Base-by-base conservation (phyloP, 2,329 filamentous ascomycete genomes). In the Macrophomina pseudophaseolina region DNA sequence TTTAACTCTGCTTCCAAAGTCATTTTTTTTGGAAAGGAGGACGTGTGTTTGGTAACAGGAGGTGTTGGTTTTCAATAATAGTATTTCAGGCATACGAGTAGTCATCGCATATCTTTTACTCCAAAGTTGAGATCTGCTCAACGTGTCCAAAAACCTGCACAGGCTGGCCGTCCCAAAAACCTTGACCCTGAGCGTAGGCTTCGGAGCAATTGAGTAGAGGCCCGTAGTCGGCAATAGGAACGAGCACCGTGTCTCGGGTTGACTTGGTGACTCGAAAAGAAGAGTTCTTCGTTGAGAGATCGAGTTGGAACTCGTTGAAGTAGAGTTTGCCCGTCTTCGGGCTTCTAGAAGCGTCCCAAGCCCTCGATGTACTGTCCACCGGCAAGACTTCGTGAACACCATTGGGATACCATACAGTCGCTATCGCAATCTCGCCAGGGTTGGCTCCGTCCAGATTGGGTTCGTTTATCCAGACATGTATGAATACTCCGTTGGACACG, bases 101-200 rank as follows among this genome's bases (percentile, higher is more conserved):
- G 23, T 23, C 23, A 23, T 23, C 23, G 23, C 23, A 23, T 23
- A 28, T 48, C 14, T n/a, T 23, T 51, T 30, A 51, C 8, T 28
- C 49, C 49, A 52, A 32, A 32, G 49, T 52, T 5, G 49, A 52
- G 12, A 52, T 52, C 28, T 52, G 49, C n/a, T 52, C 49, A 9
- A 52, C 8, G 23, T 52, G 49, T 4, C 49, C 49, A 7, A 32
- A 52, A 16, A 33, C 12, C 28, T 52, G 8, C 9, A 52, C 49
- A 14, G 23, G 23, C 23, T 52, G 11, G 3, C 49, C 49, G 4
- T 52, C 28, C 49, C 49, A 52, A 4, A 28, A 32, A 4, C 49
- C 49, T 6, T 33, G 7, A 16, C 49, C 49, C 49, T 52, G 49
- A 7, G 16, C 49, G 11, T 52, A 52, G 6, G 49, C 49, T 12